phyloP scores from a whole-genome alignment of 2,329 filamentous ascomycete species.

The Cladophialophora yegresii region DNA sequence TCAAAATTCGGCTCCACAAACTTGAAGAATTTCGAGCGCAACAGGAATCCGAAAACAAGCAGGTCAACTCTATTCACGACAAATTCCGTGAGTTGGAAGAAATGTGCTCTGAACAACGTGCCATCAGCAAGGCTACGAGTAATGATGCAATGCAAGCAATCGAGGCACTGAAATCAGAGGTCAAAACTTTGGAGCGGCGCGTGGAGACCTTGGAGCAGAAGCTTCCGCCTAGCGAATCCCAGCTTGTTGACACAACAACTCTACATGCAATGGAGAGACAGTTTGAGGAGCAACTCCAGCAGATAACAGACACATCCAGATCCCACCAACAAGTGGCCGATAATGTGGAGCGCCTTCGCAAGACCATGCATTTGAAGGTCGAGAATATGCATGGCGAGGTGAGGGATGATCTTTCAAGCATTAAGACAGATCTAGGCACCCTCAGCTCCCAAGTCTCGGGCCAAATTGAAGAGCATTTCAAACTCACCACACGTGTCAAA shows the following conservation, averaged over 20 bases:
- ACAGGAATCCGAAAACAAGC: slow-evolving; percentile 6
- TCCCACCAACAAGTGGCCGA: not conserved
- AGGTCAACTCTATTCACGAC: not conserved
- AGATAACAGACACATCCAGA: not conserved
- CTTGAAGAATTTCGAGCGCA: not conserved
- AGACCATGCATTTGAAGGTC: slow-evolving; percentile 2
- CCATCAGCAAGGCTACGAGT: not conserved
- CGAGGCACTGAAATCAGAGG: not conserved
- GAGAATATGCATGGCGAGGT: slow-evolving; percentile 3
- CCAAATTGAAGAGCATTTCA: not conserved
- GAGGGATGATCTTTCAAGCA: not conserved
- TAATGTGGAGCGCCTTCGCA: slow-evolving; percentile 1
- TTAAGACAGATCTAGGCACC: not conserved
- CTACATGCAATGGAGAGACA: not conserved
- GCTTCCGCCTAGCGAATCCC: not conserved
- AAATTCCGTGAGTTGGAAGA: not conserved
- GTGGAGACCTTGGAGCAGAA: slow-evolving; percentile 1
- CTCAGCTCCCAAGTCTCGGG: not conserved
- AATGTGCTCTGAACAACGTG: not conserved
- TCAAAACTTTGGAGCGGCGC: not conserved
- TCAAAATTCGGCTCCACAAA: not conserved
- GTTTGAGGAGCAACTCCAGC: not conserved
- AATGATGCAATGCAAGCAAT: not conserved
- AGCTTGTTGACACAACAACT: not conserved
- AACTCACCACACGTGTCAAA: not conserved